Conservation (phyloP, 345 rosid species). For the Limnanthes douglasii region DNA sequence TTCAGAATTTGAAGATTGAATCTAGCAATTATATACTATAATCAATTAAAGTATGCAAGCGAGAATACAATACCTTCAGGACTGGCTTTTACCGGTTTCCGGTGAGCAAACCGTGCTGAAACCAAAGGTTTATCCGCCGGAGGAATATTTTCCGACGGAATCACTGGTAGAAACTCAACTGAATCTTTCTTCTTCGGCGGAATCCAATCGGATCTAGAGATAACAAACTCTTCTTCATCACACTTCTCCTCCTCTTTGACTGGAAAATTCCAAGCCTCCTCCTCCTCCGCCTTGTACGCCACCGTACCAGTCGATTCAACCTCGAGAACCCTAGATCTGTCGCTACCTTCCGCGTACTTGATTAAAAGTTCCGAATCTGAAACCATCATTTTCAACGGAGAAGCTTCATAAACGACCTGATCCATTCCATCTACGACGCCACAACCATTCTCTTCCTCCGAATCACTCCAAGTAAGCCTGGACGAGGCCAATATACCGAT, state of each 20-base stretch:
- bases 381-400: neutral
- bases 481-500: constrained; percentile 38
- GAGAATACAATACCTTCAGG: constrained; percentile 32
- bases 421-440: neutral
- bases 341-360: neutral
- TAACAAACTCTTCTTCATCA: constrained; percentile 18
- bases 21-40: neutral
- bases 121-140: constrained; percentile 33
- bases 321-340: constrained; percentile 1
- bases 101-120: constrained; percentile 9
- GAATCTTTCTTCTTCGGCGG: too few relatives aligned
- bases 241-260: neutral
- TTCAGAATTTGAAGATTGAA: neutral
- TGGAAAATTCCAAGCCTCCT: neutral
- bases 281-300: neutral
- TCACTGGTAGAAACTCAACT: too few relatives aligned
- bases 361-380: neutral
- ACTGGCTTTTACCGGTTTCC: constrained; percentile 18
- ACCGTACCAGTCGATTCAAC: neutral
- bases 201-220: constrained; percentile 16
- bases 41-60: too few relatives aligned
- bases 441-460: constrained; percentile 8
- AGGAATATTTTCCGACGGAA: constrained; percentile 12
- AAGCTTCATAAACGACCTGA: neutral
- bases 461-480: constrained; percentile 12